Evolutionary conservation across 495 filamentous ascomycete genomes (phyloP), one percentile per base, ranked within the genome.

Genomic region (Aspergillus sclerotioniger): DNA sequence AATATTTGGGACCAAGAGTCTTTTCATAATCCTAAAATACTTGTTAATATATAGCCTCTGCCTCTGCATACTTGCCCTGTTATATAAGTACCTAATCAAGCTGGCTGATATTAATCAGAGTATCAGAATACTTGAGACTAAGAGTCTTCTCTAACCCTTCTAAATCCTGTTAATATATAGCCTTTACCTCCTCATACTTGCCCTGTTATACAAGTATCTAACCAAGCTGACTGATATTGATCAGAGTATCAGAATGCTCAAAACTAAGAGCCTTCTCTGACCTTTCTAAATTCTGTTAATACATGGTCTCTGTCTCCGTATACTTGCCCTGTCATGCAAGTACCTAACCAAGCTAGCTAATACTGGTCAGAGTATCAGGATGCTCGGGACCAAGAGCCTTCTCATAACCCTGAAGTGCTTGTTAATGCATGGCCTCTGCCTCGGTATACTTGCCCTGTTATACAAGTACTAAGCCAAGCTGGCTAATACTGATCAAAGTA

Each of bases 401-500:
- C 25, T 25, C 25, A 5, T 5, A 5, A 25, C 25, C 25, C 5
- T 25, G 2, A 2, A 25, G 25, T 25, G 25, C 25, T 13, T 8
- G 48, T 93, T 79, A 2, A 17, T 20, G 9, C 7, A 45, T 8
- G 9, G 6, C 41, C 46, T 85, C 79, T 37, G 70, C 63, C 28
- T 80, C 77, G 61, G 86, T 80, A 29, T n/a, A 44, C 4, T 15
- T 4, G 12, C 41, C 41, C 16, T 44, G 41, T 44, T 44, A 19
- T 19, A 6, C 5, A 7, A 44, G 5, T 7, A n/a, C 16, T 7
- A n/a, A 6, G 41, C 41, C 12, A 44, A 33, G 31, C 12, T 44
- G 6, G 41, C 6, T 6, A 6, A n/a, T 44, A 19, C 41, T 19
- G 6, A 5, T 44, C 41, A n/a, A 6, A 6, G 41, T 44, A n/a